Conservation (phyloP, 768 basidiomycete genomes). For the Roridomyces roridus region DNA sequence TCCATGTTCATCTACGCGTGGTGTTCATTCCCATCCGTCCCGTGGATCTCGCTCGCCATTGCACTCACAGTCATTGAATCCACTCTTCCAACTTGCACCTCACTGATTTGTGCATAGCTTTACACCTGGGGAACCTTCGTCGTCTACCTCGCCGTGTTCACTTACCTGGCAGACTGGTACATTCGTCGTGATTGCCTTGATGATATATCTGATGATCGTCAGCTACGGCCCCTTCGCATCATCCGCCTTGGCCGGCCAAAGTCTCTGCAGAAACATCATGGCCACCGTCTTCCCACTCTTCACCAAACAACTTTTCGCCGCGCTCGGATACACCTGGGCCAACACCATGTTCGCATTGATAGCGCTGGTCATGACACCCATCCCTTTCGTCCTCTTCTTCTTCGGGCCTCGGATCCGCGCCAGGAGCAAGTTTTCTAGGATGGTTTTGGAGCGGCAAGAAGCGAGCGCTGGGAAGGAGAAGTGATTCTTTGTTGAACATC, state of each 20-base stretch:
- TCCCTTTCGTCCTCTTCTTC: slow-evolving; percentile 39
- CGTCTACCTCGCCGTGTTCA: slow-evolving; percentile 49
- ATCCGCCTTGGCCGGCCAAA: slow-evolving; percentile 56
- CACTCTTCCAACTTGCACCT: neutral
- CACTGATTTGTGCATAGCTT: slow-evolving; percentile 30
- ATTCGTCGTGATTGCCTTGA: too few relatives aligned
- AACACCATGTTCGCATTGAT: slow-evolving; percentile 45
- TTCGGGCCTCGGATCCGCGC: slow-evolving; percentile 10
- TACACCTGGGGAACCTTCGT: slow-evolving; percentile 43
- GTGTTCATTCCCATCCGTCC: slow-evolving; percentile 53
- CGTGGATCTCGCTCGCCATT: slow-evolving; percentile 60
- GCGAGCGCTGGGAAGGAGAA: too few relatives aligned
- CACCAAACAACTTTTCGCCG: slow-evolving; percentile 47
- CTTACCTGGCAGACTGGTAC: slow-evolving; percentile 50
- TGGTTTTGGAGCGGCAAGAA: neutral
- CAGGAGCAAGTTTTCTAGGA: neutral
- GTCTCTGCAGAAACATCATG: slow-evolving; percentile 42
- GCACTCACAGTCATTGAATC: slow-evolving; percentile 43
- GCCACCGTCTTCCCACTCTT: slow-evolving; percentile 39
- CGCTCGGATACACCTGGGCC: slow-evolving; percentile 51
- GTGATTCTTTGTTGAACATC: too few relatives aligned
- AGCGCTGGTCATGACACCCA: slow-evolving; percentile 42
- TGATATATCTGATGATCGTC: slow-evolving; percentile 31
- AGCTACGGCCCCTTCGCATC: slow-evolving; percentile 49
- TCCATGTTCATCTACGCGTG: slow-evolving; percentile 74